A percentile compares a stretch with the other conserved stretches of the same genome.
phyloP scores from a whole-genome alignment of 1,139 yeast genomes.

The Nakaseomyces delphensis region DNA sequence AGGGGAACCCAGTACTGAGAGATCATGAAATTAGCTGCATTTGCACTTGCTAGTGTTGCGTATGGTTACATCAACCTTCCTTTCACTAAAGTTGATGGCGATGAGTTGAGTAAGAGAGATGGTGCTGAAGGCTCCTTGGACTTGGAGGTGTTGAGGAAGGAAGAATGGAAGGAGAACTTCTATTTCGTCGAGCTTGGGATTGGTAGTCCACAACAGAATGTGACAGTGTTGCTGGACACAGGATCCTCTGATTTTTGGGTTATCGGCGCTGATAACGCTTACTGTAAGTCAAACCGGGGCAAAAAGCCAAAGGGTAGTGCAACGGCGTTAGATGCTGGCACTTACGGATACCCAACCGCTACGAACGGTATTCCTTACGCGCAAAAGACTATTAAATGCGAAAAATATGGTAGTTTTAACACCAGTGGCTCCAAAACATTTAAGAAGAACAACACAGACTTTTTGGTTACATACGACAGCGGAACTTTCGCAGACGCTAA shows the following conservation, averaged over 20 bases:
- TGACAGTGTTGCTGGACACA: slow-evolving; percentile 54
- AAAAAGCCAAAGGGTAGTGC: background rate
- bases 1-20: background rate
- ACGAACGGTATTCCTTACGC: slow-evolving; percentile 10
- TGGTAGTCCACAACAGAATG: slow-evolving; percentile 48
- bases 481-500: slow-evolving; percentile 44
- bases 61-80: background rate
- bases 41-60: background rate
- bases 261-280: slow-evolving; percentile 22
- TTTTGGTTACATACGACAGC: slow-evolving; percentile 48
- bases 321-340: slow-evolving; percentile 10
- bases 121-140: background rate
- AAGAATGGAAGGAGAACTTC: slow-evolving; percentile 21
- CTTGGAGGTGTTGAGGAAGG: slow-evolving; percentile 12
- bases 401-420: slow-evolving; percentile 38
- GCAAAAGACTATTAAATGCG: slow-evolving; percentile 27
- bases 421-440: slow-evolving; percentile 39
- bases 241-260: slow-evolving; percentile 73
- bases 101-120: background rate
- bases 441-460: slow-evolving; percentile 36
- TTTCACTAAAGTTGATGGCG: background rate
- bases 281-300: slow-evolving; percentile 12
- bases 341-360: slow-evolving; percentile 4
- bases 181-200: slow-evolving; percentile 30
- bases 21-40: background rate